These are phyloP conservation scores for Solanum pinnatisectum DNA, from an alignment of 257 asterid genomes.

Conservation along the genomic window DNA sequence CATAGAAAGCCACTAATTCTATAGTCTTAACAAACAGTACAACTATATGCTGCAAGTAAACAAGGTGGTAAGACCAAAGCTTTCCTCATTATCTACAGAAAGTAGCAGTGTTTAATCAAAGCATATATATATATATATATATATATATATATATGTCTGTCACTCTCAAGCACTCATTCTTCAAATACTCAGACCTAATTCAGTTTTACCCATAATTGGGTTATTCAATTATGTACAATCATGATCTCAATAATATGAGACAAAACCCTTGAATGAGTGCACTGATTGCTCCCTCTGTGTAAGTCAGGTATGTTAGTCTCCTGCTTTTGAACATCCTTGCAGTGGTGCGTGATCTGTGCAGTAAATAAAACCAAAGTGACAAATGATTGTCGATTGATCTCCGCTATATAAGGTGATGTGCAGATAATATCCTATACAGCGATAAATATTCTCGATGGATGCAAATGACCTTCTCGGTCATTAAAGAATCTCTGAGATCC, in stretches of 20 bases:
- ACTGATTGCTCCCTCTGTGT: neutral
- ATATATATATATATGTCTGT: neutral
- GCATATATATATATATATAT: neutral
- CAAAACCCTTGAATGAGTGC: neutral
- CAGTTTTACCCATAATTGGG: neutral
- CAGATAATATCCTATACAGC: neutral
- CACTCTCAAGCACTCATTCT: neutral
- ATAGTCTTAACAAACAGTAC: neutral
- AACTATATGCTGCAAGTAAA: neutral
- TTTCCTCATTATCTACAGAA: neutral
- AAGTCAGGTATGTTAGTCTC: neutral
- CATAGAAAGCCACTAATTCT: neutral
- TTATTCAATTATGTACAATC: conserved; percentile 7
- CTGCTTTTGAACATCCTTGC: neutral
- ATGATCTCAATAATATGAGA: neutral
- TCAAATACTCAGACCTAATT: neutral
- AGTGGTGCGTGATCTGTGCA: neutral
- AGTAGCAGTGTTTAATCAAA: neutral
- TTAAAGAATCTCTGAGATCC: neutral
- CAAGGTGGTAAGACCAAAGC: neutral
- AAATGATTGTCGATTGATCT: neutral
- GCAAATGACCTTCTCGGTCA: neutral
- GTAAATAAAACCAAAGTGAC: neutral
- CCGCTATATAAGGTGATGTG: neutral
- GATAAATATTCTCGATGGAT: neutral